Base-by-base conservation (phyloP, 768 basidiomycete genomes). In the Lactarius quietus region DNA sequence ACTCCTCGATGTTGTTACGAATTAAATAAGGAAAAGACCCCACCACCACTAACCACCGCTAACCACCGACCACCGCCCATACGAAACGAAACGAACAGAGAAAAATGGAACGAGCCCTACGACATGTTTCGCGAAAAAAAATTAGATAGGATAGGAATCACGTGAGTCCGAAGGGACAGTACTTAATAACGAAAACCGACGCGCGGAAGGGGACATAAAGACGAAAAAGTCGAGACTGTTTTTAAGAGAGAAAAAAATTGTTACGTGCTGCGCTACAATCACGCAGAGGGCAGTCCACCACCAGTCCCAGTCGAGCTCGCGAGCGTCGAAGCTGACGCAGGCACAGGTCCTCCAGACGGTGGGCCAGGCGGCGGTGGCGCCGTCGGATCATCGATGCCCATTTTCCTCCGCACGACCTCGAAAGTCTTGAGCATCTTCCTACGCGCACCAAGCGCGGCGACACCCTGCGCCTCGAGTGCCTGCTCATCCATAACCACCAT, bases 341-440 rank as follows among this genome's bases (percentile, higher is more conserved):
- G 41, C 7, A 7, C 41, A 41, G 41, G 39, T 18, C 17, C 17
- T 2, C 18, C 17, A 41, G 39, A 41, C 0, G 39, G 39, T 20
- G 52, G 60, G 60, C 3, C 23, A 71, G 41, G 41, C 41, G 17
- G 69, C 3, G 59, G 59, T 12, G 45, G 63, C 60, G 72, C 68
- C 29, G 68, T 70, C n/a, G 79, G 79, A 17, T 74, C 74, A 63
- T 92, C 89, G 68, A 95, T 85, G 43, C 88, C 90, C 90, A 93
- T 92, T 86, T 92, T 95, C 83, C 85, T 87, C 79, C 92, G 83
- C 45, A 94, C 92, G 3, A 82, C 70, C 80, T 95, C 93, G 73
- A 95, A 95, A 66, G 92, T 92, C 85, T 97, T 96, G 78, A 95
- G 78, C 90, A 96, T 90, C 86, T 98, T 98, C 80, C 95, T 86